Conservation (phyloP, 2,329 filamentous ascomycete species). For the Monilinia aucupariae region DNA sequence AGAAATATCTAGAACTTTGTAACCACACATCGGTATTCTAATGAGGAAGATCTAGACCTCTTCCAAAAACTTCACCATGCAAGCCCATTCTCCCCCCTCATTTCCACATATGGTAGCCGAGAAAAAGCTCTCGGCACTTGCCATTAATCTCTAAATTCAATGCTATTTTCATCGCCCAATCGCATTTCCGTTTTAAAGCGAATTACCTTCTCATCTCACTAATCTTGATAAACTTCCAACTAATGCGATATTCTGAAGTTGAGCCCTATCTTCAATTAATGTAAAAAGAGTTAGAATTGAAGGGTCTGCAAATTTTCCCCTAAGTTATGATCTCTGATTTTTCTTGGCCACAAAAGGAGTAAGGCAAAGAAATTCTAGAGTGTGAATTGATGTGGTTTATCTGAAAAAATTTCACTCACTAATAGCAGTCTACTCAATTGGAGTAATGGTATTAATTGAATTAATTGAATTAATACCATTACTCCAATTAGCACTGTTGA, state of each 20-base stretch:
- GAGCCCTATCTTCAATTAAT: not conserved
- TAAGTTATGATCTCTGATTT: not conserved
- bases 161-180: not conserved
- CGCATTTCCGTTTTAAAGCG: not conserved
- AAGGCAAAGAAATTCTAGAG: not conserved
- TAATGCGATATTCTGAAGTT: not conserved
- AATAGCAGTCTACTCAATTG: not conserved
- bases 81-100: not conserved
- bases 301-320: not conserved
- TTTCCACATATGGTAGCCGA: not conserved
- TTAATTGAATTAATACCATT: not conserved
- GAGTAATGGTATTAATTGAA: not conserved
- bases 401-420: not conserved
- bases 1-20: not conserved
- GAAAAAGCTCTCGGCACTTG: not conserved
- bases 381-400: not conserved
- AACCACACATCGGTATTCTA: not conserved
- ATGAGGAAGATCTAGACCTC: not conserved
- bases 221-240: not conserved
- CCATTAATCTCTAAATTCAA: not conserved
- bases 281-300: not conserved
- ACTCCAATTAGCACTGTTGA: not conserved
- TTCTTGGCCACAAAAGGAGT: not conserved
- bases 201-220: not conserved
- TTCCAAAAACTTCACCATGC: not conserved